Conservation (phyloP, 202 grass and related monocot genomes). For the Panicum hallii region DNA sequence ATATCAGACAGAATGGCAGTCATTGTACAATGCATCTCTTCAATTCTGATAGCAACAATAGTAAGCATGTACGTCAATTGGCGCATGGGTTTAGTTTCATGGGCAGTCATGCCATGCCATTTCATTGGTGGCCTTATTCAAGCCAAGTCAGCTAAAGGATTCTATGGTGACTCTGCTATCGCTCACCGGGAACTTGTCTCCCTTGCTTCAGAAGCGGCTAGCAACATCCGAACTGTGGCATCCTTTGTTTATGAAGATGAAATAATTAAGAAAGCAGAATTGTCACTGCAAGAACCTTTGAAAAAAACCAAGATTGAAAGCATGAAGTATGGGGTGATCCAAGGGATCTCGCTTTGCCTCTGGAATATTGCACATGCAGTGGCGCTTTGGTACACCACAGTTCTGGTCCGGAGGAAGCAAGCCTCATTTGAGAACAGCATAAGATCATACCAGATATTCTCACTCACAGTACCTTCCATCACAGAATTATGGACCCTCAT, state of each 20-base stretch:
- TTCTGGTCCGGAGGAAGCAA: constrained; percentile 49
- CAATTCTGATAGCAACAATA: constrained; percentile 66
- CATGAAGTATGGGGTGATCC: constrained; percentile 58
- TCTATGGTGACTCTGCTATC: constrained; percentile 41
- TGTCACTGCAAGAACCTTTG: constrained; percentile 59
- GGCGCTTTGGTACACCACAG: constrained; percentile 64
- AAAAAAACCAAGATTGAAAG: constrained; percentile 56
- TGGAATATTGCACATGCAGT: constrained; percentile 71
- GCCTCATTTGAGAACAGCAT: constrained; percentile 60
- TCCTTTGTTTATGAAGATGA: constrained; percentile 67
- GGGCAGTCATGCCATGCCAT: constrained; percentile 74
- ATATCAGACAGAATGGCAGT: constrained; percentile 71
- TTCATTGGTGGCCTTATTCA: constrained; percentile 67
- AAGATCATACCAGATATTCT: constrained; percentile 63
- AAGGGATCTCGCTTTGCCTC: constrained; percentile 63
- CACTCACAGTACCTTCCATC: constrained; percentile 69
- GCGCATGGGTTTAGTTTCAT: constrained; percentile 72
- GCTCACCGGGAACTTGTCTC: constrained; percentile 56
- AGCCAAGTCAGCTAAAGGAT: constrained; percentile 72
- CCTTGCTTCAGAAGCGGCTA: constrained; percentile 60
- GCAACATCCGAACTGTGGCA: constrained; percentile 68
- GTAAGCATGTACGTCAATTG: constrained; percentile 61
- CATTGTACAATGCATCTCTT: constrained; percentile 70
- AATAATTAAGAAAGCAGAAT: constrained; percentile 56
- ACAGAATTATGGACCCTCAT: constrained; percentile 71